Conservation (phyloP, 2,329 filamentous ascomycete species). For the Calycina marina region DNA sequence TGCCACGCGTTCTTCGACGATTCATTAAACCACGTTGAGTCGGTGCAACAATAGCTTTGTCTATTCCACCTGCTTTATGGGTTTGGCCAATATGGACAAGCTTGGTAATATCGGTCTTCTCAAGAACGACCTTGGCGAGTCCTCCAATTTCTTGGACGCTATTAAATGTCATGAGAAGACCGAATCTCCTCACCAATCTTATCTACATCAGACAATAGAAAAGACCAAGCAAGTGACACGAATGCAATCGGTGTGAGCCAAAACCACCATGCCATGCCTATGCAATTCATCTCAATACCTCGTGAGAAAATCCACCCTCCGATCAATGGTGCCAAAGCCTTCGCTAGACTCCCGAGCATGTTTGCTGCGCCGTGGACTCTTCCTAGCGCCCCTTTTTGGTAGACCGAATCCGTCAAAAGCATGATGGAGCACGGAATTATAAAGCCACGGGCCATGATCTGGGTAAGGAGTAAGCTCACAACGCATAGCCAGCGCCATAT, state of each 20-base stretch:
- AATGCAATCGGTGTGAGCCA: conserved; percentile 22
- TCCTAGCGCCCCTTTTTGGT: conserved; percentile 38
- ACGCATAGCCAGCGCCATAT: conserved; percentile 19
- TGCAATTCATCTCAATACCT: conserved; percentile 17
- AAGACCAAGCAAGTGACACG: conserved; percentile 23
- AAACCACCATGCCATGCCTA: conserved; percentile 20
- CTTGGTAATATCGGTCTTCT: too few species aligned
- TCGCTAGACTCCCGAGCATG: conserved; percentile 31
- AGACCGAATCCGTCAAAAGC: conserved; percentile 43
- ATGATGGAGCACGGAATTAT: conserved; percentile 43
- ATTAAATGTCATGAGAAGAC: too few species aligned
- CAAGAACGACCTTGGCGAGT: too few species aligned
- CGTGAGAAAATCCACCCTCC: conserved; percentile 26
- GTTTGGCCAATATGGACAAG: too few species aligned
- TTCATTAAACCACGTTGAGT: too few species aligned
- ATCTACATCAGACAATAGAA: conserved; percentile 11
- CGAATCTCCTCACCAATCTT: too few species aligned
- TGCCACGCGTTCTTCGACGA: too few species aligned
- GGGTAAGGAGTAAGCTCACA: conserved; percentile 40
- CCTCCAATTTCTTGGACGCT: too few species aligned
- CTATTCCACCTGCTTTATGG: too few species aligned
- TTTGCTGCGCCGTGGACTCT: conserved; percentile 39
- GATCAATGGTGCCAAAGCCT: conserved; percentile 34
- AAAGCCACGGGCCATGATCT: conserved; percentile 62
- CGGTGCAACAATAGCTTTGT: too few species aligned